phyloP scores from a whole-genome alignment of 768 basidiomycete species.

The Rhodosporidiobolus odoratus region DNA sequence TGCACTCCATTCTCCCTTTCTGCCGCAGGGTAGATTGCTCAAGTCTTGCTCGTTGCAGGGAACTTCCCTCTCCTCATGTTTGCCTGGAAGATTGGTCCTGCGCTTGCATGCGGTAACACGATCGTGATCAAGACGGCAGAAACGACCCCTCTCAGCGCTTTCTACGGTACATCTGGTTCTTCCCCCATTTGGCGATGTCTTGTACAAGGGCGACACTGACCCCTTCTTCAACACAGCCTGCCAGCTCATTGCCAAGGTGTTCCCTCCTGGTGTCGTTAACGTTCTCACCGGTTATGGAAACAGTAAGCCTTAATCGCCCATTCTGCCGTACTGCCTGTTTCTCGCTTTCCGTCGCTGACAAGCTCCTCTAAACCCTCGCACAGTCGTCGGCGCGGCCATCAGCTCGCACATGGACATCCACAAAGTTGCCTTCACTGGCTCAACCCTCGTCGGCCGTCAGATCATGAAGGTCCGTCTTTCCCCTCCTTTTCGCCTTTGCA shows the following conservation, averaged over 20 bases:
- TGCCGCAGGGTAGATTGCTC: background rate
- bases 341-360: no score
- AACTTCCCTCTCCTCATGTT: constrained; percentile 53
- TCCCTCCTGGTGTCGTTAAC: constrained; percentile 60
- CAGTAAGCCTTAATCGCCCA: no score
- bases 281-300: constrained; percentile 67
- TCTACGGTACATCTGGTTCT: no score
- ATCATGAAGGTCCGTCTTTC: no score
- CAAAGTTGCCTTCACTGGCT: constrained; percentile 75
- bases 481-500: no score
- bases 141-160: constrained; percentile 42
- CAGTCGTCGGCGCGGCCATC: constrained; percentile 68
- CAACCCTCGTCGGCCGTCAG: constrained; percentile 69
- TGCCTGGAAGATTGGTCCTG: constrained; percentile 67
- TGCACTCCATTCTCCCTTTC: constrained; percentile 54
- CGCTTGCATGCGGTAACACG: constrained; percentile 70
- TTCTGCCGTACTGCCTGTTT: no score
- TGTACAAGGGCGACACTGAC: no score
- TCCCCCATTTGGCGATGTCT: no score
- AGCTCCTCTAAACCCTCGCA: constrained; percentile 71
- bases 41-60: constrained; percentile 11
- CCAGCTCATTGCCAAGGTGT: constrained; percentile 59
- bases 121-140: constrained; percentile 58
- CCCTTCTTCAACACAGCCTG: no score
- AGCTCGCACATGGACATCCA: constrained; percentile 61